Conservation (phyloP, 495 filamentous ascomycete genomes). For the Mytilinidion resinicola region DNA sequence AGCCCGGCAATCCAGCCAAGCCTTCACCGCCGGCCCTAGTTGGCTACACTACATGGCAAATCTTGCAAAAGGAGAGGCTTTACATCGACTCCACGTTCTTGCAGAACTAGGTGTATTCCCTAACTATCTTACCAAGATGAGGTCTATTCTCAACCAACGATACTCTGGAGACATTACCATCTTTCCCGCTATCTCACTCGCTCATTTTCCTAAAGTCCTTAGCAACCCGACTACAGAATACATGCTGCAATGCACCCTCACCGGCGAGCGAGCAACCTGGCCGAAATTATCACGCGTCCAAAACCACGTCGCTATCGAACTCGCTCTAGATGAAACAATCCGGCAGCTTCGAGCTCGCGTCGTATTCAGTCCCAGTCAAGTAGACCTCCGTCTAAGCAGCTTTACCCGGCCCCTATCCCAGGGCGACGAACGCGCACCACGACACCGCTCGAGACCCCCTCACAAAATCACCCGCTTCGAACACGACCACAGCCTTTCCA, state of each 20-base stretch:
- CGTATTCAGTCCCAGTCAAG: constrained; percentile 70
- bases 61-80: constrained; percentile 71
- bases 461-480: constrained; percentile 8
- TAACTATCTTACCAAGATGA: constrained; percentile 68
- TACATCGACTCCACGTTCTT: constrained; percentile 75
- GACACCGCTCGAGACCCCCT: neutral
- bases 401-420: constrained; percentile 19
- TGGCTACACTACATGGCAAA: constrained; percentile 67
- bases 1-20: constrained; percentile 36
- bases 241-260: constrained; percentile 67
- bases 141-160: constrained; percentile 77
- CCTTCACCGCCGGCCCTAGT: constrained; percentile 33
- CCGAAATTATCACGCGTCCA: constrained; percentile 74
- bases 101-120: constrained; percentile 80
- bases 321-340: constrained; percentile 78
- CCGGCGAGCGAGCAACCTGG: constrained; percentile 85
- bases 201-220: constrained; percentile 69
- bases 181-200: constrained; percentile 67
- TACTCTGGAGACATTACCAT: constrained; percentile 97
- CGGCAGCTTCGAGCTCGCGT: constrained; percentile 67
- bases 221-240: constrained; percentile 87
- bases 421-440: constrained; percentile 3
- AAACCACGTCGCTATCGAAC: constrained; percentile 79
- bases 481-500: neutral
- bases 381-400: constrained; percentile 45